A percentile compares a stretch with the other conserved stretches of the same genome.
phyloP scores from a whole-genome alignment of 2,329 filamentous ascomycete species.

The Penicillium sp. region DNA sequence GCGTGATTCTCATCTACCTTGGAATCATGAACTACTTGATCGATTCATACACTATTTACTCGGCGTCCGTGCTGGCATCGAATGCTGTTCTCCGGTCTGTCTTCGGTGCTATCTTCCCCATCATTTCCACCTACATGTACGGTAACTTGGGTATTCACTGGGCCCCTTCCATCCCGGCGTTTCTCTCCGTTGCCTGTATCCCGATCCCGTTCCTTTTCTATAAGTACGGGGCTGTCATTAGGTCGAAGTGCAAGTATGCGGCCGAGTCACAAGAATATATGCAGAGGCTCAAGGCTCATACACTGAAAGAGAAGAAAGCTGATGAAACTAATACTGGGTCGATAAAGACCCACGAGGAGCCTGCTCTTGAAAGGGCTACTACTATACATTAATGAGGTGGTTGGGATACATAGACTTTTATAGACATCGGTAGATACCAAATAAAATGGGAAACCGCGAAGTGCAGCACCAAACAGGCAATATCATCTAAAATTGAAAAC shows the following conservation, averaged over 20 bases:
- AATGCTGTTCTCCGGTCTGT: constrained; percentile 11
- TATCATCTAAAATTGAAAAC: too few relatives aligned
- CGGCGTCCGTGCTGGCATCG: constrained; percentile 6
- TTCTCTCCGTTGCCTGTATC: constrained; percentile 1
- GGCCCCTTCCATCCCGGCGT: constrained; percentile 2
- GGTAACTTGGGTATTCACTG: constrained; percentile 5
- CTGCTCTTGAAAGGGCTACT: neutral
- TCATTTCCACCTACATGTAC: constrained; percentile 8
- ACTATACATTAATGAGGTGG: neutral
- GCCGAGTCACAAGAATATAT: constrained; percentile 4
- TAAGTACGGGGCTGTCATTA: constrained; percentile 3
- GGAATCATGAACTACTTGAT: constrained; percentile 13
- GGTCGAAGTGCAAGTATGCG: constrained; percentile 6
- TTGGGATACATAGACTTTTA: neutral
- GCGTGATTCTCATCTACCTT: constrained; percentile 6
- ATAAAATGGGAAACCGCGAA: too few relatives aligned
- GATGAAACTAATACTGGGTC: neutral
- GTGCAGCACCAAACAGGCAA: too few relatives aligned
- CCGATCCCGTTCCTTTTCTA: constrained; percentile 10
- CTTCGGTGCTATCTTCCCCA: constrained; percentile 9
- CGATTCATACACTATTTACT: constrained; percentile 10
- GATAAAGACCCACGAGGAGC: neutral
- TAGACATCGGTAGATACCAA: neutral
- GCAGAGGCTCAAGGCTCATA: neutral
- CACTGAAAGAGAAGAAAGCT: neutral